phyloP scores from a whole-genome alignment of 1,139 yeast species.

The Candida pseudoviswanathii region DNA sequence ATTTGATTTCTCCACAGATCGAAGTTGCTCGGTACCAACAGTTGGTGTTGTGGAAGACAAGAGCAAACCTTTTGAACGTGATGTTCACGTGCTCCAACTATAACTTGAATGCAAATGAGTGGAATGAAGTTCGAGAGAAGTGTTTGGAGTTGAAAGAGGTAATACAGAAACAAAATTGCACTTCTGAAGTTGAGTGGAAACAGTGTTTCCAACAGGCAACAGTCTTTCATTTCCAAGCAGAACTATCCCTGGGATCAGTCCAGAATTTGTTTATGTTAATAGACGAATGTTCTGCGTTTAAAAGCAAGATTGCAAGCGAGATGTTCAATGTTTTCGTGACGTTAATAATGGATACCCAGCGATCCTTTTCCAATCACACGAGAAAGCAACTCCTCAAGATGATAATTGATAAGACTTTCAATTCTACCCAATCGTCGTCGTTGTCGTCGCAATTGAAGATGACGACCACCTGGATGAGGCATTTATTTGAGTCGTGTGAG shows the following conservation, averaged over 20 bases:
- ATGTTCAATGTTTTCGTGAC: constrained; percentile 11
- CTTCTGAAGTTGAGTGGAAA: constrained; percentile 8
- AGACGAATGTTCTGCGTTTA: constrained; percentile 7
- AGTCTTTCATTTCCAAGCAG: constrained; percentile 14
- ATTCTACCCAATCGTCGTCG: background rate
- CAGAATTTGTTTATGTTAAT: constrained; percentile 10
- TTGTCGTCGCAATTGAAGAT: constrained; percentile 2
- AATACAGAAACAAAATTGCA: background rate
- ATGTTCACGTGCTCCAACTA: constrained; percentile 5
- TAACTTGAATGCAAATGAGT: constrained; percentile 4
- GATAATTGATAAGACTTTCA: constrained; percentile 7
- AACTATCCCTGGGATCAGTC: constrained; percentile 13
- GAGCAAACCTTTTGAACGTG: constrained; percentile 11
- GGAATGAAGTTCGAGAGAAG: constrained; percentile 13
- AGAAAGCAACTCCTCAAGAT: constrained; percentile 7
- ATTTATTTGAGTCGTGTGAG: constrained; percentile 6
- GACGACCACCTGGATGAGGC: constrained; percentile 11
- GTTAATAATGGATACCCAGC: constrained; percentile 4
- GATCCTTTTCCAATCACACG: constrained; percentile 1
- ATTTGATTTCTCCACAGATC: constrained; percentile 9
- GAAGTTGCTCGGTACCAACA: constrained; percentile 5
- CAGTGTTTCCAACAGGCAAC: constrained; percentile 6
- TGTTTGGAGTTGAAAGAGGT: constrained; percentile 10
- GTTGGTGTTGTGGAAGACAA: constrained; percentile 14
- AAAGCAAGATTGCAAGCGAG: constrained; percentile 4